A percentile compares a stretch with the other conserved stretches of the same genome.
Evolutionary conservation across 2,329 filamentous ascomycete species (phyloP).

Genomic region (Trichoderma guizhouense): DNA sequence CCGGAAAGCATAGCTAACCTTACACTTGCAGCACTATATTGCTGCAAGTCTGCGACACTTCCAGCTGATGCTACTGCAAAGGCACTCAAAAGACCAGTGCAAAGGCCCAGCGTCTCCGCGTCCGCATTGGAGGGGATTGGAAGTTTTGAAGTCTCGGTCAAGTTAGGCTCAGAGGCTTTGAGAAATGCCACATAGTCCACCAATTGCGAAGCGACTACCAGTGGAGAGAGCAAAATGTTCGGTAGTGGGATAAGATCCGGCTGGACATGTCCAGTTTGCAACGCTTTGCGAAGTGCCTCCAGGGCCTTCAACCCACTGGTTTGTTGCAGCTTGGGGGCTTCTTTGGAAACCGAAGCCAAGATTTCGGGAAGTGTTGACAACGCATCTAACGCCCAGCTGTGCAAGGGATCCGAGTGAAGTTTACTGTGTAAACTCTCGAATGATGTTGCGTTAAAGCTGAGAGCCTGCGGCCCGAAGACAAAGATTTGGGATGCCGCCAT

Average conservation of each 20-base stretch:
- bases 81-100: neutral
- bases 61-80: neutral
- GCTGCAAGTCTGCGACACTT: neutral
- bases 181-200: conserved; percentile 28
- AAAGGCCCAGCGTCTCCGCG: neutral
- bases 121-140: neutral
- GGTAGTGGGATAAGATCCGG: conserved; percentile 20
- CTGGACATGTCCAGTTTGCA: too few relatives aligned
- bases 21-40: neutral
- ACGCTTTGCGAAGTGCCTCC: too few relatives aligned
- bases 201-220: conserved; percentile 39
- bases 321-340: too few relatives aligned
- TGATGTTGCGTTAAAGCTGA: too few relatives aligned
- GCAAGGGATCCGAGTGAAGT: too few relatives aligned
- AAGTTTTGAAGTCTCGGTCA: neutral
- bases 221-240: conserved; percentile 34
- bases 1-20: neutral
- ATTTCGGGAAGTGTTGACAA: too few relatives aligned
- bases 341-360: too few relatives aligned
- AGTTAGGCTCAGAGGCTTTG: neutral
- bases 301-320: too few relatives aligned
- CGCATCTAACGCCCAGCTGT: too few relatives aligned
- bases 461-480: too few relatives aligned
- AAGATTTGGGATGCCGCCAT: too few relatives aligned
- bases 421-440: too few relatives aligned